Percentiles rank a stretch among this genome's conserved stretches.
phyloP scores from a whole-genome alignment of 2,329 filamentous ascomycete genomes.

The Colletotrichum theobromicola region DNA sequence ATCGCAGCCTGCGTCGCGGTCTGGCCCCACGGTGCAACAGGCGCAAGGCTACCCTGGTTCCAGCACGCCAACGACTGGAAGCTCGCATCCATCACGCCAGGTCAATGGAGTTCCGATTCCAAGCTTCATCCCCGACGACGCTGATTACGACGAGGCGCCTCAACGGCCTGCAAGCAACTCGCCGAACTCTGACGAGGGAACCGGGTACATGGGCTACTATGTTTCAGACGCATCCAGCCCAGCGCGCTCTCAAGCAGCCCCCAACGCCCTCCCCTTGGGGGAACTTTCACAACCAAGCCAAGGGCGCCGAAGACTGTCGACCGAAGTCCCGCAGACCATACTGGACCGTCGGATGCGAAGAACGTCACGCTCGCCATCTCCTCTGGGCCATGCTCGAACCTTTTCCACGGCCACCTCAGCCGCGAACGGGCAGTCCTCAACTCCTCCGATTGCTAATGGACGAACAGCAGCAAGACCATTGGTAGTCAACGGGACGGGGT shows the following conservation, averaged over 20 bases:
- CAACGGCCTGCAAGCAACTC: slow-evolving; percentile 46
- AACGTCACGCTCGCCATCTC: slow-evolving; percentile 62
- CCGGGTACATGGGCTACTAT: slow-evolving; percentile 40
- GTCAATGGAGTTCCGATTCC: slow-evolving; percentile 57
- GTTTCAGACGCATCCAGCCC: slow-evolving; percentile 35
- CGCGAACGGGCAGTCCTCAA: slow-evolving; percentile 41
- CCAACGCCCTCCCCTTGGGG: slow-evolving; percentile 51
- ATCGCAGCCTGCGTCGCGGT: slow-evolving; percentile 67
- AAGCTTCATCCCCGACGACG: slow-evolving; percentile 62
- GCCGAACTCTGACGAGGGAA: slow-evolving; percentile 53
- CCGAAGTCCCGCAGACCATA: slow-evolving; percentile 58
- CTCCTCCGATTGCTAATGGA: slow-evolving; percentile 40
- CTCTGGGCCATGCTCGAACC: slow-evolving; percentile 54
- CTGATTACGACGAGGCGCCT: slow-evolving; percentile 51
- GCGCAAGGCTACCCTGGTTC: slow-evolving; percentile 14
- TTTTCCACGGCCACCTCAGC: slow-evolving; percentile 46
- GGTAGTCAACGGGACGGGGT: slow-evolving; percentile 60
- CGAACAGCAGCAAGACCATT: slow-evolving; percentile 48
- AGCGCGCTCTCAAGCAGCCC: slow-evolving; percentile 26
- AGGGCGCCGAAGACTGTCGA: slow-evolving; percentile 53
- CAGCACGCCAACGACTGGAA: not conserved
- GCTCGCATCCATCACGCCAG: slow-evolving; percentile 34
- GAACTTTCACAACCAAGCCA: slow-evolving; percentile 47
- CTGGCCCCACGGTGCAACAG: slow-evolving; percentile 23
- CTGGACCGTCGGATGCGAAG: slow-evolving; percentile 58